Evolutionary conservation across 306 rosid genomes (phyloP).

Genomic region (Fragaria ananassa): DNA sequence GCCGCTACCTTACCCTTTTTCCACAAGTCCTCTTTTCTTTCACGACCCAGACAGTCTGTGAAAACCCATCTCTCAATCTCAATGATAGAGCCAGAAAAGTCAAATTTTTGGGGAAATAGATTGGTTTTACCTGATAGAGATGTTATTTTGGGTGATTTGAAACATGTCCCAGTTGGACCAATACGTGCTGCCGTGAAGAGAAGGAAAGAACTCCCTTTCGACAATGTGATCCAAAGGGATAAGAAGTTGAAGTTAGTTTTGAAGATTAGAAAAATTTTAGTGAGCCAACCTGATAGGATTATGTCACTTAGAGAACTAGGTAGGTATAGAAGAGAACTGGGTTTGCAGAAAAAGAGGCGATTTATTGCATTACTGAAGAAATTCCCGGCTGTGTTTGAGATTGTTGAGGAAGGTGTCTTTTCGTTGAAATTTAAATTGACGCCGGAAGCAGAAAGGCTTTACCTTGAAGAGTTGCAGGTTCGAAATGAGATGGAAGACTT

Average conservation of each 20-base stretch:
- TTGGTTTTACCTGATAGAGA: constrained; percentile 33
- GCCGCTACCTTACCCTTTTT: constrained; percentile 52
- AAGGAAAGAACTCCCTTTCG: constrained; percentile 74
- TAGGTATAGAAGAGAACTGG: constrained; percentile 63
- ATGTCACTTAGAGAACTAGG: constrained; percentile 79
- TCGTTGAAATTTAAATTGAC: constrained; percentile 64
- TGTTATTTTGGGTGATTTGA: constrained; percentile 19
- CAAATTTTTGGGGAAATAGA: constrained; percentile 48
- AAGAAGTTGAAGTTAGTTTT: constrained; percentile 76
- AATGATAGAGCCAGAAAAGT: constrained; percentile 31
- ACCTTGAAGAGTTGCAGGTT: constrained; percentile 68
- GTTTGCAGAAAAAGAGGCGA: constrained; percentile 55
- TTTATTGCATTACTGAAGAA: constrained; percentile 68
- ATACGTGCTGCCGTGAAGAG: constrained; percentile 73
- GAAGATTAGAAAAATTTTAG: constrained; percentile 67
- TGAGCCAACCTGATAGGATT: constrained; percentile 55
- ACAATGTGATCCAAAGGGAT: constrained; percentile 80
- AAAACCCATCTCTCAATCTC: constrained; percentile 37
- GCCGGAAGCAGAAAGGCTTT: constrained; percentile 71
- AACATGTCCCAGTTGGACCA: constrained; percentile 32
- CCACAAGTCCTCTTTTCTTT: constrained; percentile 30
- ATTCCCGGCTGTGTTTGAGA: constrained; percentile 74
- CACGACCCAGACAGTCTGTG: constrained; percentile 25
- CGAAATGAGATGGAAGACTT: constrained; percentile 81
- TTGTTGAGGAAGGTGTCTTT: constrained; percentile 69